phyloP scores from a whole-genome alignment of 2,329 filamentous ascomycete genomes.

The Diplocarpon mali region DNA sequence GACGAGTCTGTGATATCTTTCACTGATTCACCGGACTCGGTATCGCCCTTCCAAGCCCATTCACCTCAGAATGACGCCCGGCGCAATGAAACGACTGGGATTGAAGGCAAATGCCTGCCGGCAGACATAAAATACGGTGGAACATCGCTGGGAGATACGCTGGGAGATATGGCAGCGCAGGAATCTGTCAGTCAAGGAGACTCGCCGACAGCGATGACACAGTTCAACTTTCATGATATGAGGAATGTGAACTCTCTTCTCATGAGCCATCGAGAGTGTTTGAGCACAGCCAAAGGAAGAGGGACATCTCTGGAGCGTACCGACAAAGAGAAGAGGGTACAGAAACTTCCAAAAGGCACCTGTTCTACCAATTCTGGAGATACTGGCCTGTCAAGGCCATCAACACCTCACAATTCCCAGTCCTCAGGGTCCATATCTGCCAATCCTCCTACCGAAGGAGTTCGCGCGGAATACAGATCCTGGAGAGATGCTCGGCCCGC shows the following conservation, averaged over 20 bases:
- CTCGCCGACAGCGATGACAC: constrained; percentile 8
- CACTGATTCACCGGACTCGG: background rate
- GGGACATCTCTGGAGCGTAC: constrained; percentile 35
- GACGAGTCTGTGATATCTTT: constrained; percentile 8
- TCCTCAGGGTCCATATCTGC: constrained; percentile 16
- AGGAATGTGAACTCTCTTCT: constrained; percentile 30
- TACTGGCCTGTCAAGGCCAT: constrained; percentile 25
- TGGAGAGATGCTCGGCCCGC: constrained; percentile 24
- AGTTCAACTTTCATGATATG: constrained; percentile 16
- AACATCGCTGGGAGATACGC: constrained; percentile 3
- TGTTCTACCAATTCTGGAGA: constrained; percentile 27
- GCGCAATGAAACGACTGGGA: constrained; percentile 13
- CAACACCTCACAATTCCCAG: constrained; percentile 13
- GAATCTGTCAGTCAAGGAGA: constrained; percentile 11
- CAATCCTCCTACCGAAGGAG: constrained; percentile 23
- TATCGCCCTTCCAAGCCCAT: background rate
- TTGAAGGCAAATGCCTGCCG: constrained; percentile 1
- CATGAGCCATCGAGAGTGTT: constrained; percentile 28
- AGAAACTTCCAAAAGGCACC: constrained; percentile 24
- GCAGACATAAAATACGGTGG: constrained; percentile 13
- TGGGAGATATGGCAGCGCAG: constrained; percentile 4
- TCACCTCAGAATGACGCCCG: constrained; percentile 4
- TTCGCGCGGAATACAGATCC: constrained; percentile 25
- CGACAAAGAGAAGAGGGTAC: constrained; percentile 31
- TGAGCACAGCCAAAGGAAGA: constrained; percentile 24